Percentiles rank a stretch among this genome's conserved stretches.
Conservation (phyloP, 495 filamentous ascomycete species). For the Aspergillus olivimuriae region DNA sequence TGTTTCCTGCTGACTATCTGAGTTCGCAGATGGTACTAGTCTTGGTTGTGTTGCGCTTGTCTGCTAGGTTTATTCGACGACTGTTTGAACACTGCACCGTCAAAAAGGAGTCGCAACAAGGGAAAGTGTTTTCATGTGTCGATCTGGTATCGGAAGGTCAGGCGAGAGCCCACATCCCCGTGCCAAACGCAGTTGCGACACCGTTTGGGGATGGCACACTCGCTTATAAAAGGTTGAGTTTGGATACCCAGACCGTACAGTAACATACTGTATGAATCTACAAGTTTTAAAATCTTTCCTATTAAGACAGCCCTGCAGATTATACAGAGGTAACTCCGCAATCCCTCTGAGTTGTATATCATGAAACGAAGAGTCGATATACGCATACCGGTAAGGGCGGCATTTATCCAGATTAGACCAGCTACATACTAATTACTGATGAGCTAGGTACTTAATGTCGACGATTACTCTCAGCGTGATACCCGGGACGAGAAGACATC, state of each 20-base stretch:
- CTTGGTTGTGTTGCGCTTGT: too few relatives aligned
- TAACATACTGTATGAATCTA: conserved; percentile 1
- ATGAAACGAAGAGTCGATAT: conserved; percentile 5
- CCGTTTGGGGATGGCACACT: conserved; percentile 2
- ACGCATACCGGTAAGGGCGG: conserved; percentile 2
- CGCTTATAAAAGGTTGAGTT: conserved; percentile 1
- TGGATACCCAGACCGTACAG: conserved; percentile 4
- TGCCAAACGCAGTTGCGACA: not conserved
- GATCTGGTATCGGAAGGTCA: too few relatives aligned
- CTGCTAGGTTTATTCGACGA: too few relatives aligned
- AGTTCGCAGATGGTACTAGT: too few relatives aligned
- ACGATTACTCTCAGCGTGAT: conserved; percentile 4
- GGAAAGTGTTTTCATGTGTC: too few relatives aligned
- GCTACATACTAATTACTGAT: conserved; percentile 7
- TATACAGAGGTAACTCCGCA: conserved; percentile 3
- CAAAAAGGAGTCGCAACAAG: too few relatives aligned
- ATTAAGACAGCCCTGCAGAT: conserved; percentile 2
- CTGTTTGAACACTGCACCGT: too few relatives aligned
- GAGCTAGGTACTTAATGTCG: conserved; percentile 6
- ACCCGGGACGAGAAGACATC: conserved; percentile 6
- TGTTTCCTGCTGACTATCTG: too few relatives aligned
- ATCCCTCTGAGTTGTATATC: conserved; percentile 3
- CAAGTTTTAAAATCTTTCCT: conserved; percentile 3
- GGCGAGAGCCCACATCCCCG: too few relatives aligned
- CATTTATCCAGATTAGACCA: conserved; percentile 6